These are phyloP conservation scores for Neoconidiobolus thromboides DNA, from an alignment of 371 early-diverging fungal species.

Conservation along the genomic window DNA sequence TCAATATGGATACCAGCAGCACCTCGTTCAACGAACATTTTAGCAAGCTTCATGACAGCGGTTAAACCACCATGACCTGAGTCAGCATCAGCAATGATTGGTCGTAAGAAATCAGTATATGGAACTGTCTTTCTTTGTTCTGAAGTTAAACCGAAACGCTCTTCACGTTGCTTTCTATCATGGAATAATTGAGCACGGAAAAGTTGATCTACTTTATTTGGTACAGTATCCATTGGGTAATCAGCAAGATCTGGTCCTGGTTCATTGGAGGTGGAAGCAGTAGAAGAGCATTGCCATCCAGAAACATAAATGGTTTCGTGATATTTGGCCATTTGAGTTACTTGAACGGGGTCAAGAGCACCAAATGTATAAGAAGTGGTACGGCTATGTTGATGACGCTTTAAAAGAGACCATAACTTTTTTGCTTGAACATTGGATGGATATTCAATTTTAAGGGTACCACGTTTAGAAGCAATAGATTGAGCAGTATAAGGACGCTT, in stretches of 20 bases:
- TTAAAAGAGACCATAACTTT: conserved; percentile 77
- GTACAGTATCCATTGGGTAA: conserved; percentile 97
- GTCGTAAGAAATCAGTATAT: conserved; percentile 77
- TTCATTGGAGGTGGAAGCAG: conserved; percentile 91
- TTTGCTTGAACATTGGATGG: conserved; percentile 76
- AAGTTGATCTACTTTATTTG: conserved; percentile 96
- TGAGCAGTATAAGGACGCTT: conserved; percentile 86
- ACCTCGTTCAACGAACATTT: conserved; percentile 86
- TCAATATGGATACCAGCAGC: conserved; percentile 86
- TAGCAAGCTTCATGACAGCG: conserved; percentile 79
- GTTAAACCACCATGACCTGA: conserved; percentile 92
- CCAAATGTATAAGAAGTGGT: conserved; percentile 89
- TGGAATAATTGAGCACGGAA: conserved; percentile 96
- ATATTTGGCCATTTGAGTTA: conserved; percentile 93
- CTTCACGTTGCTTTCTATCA: conserved; percentile 91
- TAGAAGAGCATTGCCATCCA: conserved; percentile 96
- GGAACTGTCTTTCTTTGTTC: conserved; percentile 50
- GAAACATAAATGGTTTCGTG: conserved; percentile 94
- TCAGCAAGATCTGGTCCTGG: conserved; percentile 98
- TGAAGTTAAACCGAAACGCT: conserved; percentile 45
- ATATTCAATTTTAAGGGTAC: conserved; percentile 50
- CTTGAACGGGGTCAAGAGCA: conserved; percentile 83
- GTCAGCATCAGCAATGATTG: conserved; percentile 96
- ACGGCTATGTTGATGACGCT: conserved; percentile 49
- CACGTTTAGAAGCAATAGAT: conserved; percentile 78